phyloP scores from a whole-genome alignment of 2,329 filamentous ascomycete species.

The Dothistroma pini region DNA sequence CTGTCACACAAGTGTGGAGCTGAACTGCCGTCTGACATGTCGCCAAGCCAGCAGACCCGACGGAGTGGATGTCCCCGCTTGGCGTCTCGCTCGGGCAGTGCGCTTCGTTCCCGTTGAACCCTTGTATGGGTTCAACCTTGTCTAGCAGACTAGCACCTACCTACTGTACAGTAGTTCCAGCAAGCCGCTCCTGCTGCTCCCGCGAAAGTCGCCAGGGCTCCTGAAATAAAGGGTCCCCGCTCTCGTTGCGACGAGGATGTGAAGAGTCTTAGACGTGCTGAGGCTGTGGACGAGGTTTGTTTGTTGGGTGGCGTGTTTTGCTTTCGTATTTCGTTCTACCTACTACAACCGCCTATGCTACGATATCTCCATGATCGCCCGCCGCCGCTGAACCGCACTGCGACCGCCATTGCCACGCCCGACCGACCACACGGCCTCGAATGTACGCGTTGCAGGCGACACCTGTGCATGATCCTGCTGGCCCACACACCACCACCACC shows the following conservation, averaged over 20 bases:
- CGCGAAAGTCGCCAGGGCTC: neutral
- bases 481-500: neutral
- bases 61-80: neutral
- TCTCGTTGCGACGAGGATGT: neutral
- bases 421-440: slow-evolving; percentile 6
- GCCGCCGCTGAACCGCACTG: neutral
- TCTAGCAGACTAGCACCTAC: neutral
- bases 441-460: slow-evolving; percentile 22
- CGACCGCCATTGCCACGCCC: slow-evolving; percentile 1
- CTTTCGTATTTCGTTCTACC: slow-evolving; percentile 11
- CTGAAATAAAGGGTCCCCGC: slow-evolving; percentile 6
- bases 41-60: slow-evolving; percentile 2
- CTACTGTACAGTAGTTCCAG: no score
- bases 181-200: neutral
- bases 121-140: slow-evolving; percentile 5
- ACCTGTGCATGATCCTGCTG: slow-evolving; percentile 13
- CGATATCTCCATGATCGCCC: slow-evolving; percentile 4
- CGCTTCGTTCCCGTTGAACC: slow-evolving; percentile 6
- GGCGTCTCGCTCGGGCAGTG: slow-evolving; percentile 4
- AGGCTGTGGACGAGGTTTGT: slow-evolving; percentile 7
- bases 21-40: slow-evolving; percentile 8
- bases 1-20: slow-evolving; percentile 4
- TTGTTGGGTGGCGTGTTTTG: slow-evolving; percentile 21
- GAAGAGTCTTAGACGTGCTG: neutral
- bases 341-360: neutral